Conservation (phyloP, 2,329 filamentous ascomycete genomes). For the Magnaporthales sp. region DNA sequence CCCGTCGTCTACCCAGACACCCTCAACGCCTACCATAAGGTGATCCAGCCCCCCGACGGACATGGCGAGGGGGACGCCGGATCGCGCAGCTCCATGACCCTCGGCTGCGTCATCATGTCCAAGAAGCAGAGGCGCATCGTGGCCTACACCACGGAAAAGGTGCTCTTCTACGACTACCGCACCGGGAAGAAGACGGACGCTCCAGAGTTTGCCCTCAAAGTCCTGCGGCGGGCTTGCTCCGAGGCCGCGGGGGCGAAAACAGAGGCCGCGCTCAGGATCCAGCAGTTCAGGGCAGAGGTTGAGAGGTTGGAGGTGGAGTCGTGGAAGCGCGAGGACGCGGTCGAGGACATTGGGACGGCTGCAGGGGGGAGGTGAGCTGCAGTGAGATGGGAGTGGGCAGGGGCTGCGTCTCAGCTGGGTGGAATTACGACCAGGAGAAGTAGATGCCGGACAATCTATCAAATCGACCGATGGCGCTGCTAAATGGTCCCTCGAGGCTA, state of each 20-base stretch:
- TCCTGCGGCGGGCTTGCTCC: constrained; percentile 28
- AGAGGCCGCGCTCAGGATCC: constrained; percentile 43
- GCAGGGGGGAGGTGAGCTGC: constrained; percentile 4
- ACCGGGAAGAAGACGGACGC: constrained; percentile 26
- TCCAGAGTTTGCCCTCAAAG: constrained; percentile 30
- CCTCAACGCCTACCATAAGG: constrained; percentile 76
- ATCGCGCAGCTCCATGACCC: constrained; percentile 35
- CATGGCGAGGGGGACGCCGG: neutral
- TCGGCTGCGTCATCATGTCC: constrained; percentile 61
- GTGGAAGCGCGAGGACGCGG: constrained; percentile 64
- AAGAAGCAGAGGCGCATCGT: constrained; percentile 65
- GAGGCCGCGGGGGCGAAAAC: constrained; percentile 46
- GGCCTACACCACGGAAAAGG: constrained; percentile 68
- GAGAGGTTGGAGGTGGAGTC: constrained; percentile 58
- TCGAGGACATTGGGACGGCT: constrained; percentile 56
- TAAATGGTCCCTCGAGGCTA: too few species aligned
- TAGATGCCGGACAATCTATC: neutral
- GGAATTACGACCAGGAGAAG: neutral
- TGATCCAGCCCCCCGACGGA: constrained; percentile 29
- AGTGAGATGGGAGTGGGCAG: neutral
- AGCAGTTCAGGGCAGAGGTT: constrained; percentile 48
- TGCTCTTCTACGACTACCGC: constrained; percentile 63
- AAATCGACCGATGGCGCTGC: too few species aligned
- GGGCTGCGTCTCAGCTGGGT: too few species aligned
- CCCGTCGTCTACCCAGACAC: constrained; percentile 78